Base-by-base conservation (phyloP, 495 filamentous ascomycete genomes). In the Friedmanniomyces endolithicus region DNA sequence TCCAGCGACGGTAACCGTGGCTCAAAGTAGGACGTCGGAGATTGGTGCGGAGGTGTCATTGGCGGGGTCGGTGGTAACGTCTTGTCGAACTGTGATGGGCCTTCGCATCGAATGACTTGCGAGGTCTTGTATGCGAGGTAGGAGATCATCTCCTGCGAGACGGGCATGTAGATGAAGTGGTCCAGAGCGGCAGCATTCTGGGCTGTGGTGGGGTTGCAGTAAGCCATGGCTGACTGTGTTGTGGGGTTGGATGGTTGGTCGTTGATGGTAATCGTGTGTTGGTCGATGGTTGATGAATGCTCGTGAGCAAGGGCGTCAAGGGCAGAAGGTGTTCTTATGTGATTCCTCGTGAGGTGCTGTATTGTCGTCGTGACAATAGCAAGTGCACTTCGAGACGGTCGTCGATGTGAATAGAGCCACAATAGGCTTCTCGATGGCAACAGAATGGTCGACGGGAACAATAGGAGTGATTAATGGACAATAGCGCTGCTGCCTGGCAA, bases 51-150 rank as follows among this genome's bases (percentile, higher is more conserved):
- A 65, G 77, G 88, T 59, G 77, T 84, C 66, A 73, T 74, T 35
- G 74, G 86, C 64, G 77, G 88, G 60, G 76, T 88, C 50, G 76
- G 85, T 62, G 78, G 84, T 33, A 81, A 75, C 64, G 75, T 75
- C 56, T 77, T 77, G 65, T 74, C 70, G 61, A 69, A 66, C 55
- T 56, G 64, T 60, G 48, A 64, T 63, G 41, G 71, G 65, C 75
- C 71, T 60, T 97, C 92, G 77, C 92, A 97, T 50, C 87, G 83
- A 67, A 98, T 98, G 65, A 98, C 92, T 63, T 80, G 78, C 47
- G 77, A 75, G 25, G 92, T 90, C 63, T 90, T 89, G 44, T 77
- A 68, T 40, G 92, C 87, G 56, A 98, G 76, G 70, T 94, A 85
- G 27, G 72, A 66, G 59, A 98, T 82, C 94, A 97, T 97, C 37